phyloP scores from a whole-genome alignment of 805 yeast genomes.

The Kluyveromyces siamensis region DNA sequence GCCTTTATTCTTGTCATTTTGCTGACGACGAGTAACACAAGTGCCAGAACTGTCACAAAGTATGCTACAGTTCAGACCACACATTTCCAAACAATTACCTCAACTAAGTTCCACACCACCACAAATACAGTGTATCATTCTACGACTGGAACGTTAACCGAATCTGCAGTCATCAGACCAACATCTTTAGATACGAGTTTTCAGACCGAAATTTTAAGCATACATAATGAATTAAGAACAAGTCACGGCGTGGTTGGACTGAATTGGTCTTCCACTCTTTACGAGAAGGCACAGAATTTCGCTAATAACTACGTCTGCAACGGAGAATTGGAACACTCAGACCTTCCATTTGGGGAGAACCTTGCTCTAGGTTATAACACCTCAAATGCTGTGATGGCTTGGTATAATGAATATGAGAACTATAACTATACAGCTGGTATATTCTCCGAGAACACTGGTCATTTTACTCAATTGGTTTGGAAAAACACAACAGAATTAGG shows the following conservation, averaged over 20 bases:
- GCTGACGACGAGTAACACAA: conserved; percentile 1
- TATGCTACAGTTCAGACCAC: conserved; percentile 1
- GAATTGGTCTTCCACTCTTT: conserved; percentile 47
- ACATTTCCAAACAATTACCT: not conserved
- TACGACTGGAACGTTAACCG: not conserved
- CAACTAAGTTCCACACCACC: not conserved
- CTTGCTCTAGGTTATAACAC: conserved; percentile 62
- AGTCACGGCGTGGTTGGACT: conserved; percentile 43
- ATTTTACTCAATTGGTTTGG: conserved; percentile 80
- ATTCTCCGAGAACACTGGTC: conserved; percentile 49
- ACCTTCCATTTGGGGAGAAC: conserved; percentile 68
- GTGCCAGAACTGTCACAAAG: conserved; percentile 12
- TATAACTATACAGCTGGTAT: conserved; percentile 46
- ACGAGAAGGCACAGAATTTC: conserved; percentile 45
- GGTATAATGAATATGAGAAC: conserved; percentile 57
- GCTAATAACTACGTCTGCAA: conserved; percentile 50
- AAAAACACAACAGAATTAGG: conserved; percentile 51
- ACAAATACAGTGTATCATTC: not conserved
- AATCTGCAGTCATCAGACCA: not conserved
- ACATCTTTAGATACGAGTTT: not conserved
- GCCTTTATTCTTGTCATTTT: no score
- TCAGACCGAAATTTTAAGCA: conserved; percentile 33
- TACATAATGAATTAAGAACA: conserved; percentile 52
- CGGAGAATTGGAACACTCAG: conserved; percentile 52
- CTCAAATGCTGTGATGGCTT: conserved; percentile 57